Percentiles rank a stretch among this genome's conserved stretches.
Conservation (phyloP, 2,329 filamentous ascomycete genomes). For the Colletotrichum costaricense region DNA sequence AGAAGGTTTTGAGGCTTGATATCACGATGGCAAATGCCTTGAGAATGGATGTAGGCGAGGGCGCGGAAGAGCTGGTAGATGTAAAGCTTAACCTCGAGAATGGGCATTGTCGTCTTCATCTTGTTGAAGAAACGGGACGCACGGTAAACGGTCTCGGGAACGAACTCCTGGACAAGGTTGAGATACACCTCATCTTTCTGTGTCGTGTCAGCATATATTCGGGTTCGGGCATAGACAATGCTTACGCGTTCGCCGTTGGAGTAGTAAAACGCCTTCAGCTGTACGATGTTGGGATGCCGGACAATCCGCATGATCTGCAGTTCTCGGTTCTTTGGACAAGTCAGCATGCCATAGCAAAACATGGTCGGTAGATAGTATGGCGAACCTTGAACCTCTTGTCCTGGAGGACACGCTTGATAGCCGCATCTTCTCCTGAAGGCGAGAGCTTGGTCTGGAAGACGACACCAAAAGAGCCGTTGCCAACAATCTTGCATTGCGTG, state of each 20-base stretch:
- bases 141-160: constrained; percentile 97
- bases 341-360: constrained; percentile 14
- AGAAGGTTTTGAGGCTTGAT: constrained; percentile 99
- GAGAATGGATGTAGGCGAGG: constrained; percentile 97
- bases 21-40: constrained; percentile 98
- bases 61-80: constrained; percentile 99
- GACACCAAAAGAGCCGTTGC: constrained; percentile 98
- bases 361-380: background rate
- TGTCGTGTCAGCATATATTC: constrained; percentile 5
- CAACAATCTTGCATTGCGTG: constrained; percentile 99
- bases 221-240: background rate
- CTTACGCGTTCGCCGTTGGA: constrained; percentile 96
- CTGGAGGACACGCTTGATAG: constrained; percentile 98
- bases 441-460: constrained; percentile 99
- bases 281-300: constrained; percentile 97
- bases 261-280: constrained; percentile 99
- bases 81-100: constrained; percentile 98
- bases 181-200: constrained; percentile 99
- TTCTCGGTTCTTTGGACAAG: constrained; percentile 83
- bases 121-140: constrained; percentile 99
- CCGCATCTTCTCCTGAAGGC: constrained; percentile 96
- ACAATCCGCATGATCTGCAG: constrained; percentile 99
- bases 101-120: constrained; percentile 99
- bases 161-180: constrained; percentile 97
- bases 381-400: constrained; percentile 99